Evolutionary conservation across 2,329 filamentous ascomycete genomes (phyloP), one percentile per base, ranked within the genome.

Genomic region (Thielaviopsis populi): DNA sequence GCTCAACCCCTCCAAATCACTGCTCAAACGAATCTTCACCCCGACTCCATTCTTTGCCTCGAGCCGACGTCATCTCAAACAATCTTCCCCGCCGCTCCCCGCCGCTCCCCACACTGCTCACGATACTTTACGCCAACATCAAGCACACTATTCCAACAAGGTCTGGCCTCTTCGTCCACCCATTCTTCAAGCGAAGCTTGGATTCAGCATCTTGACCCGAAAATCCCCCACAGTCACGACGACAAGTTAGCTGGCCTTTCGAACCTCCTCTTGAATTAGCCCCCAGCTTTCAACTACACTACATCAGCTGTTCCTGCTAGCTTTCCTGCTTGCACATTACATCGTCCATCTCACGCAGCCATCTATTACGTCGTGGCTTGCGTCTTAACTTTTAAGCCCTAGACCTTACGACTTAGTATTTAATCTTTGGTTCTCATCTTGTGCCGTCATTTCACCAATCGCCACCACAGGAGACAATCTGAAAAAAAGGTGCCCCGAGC

Each of bases 351-450:
- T 33, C 30, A 13, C 61, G 50, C 22, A 41, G 50, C 37, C 50
- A 46, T 53, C 24, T 24, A 15, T 22, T 37, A 63, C 27, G 61
- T 37, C 61, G 33, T 61, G 59, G 59, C 59, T 46, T 22, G 50
- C 53, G 41, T 58, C 43, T 48, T 63, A 61, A 40, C 53, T 56
- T 37, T 53, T 63, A 63, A 63, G 61, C 61, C 50, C 61, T 63
- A 63, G 61, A 63, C 61, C 61, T 63, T 63, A 63, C 50, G 33
- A 58, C 37, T 56, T 63, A 63, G 53, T 63, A 63, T 63, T 63
- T 63, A 63, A 63, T 63, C 53, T 63, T 58, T 58, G 61, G 41
- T 63, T 33, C 40, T 43, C 41, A 33, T 63, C 50, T 43, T 56
- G 19, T 37, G 27, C 10, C n/a, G 42, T 19, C 42, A 46, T 46